These are phyloP conservation scores for Dactylis glomerata DNA, from an alignment of 176 grass and related monocot species.

Conservation along the genomic window DNA sequence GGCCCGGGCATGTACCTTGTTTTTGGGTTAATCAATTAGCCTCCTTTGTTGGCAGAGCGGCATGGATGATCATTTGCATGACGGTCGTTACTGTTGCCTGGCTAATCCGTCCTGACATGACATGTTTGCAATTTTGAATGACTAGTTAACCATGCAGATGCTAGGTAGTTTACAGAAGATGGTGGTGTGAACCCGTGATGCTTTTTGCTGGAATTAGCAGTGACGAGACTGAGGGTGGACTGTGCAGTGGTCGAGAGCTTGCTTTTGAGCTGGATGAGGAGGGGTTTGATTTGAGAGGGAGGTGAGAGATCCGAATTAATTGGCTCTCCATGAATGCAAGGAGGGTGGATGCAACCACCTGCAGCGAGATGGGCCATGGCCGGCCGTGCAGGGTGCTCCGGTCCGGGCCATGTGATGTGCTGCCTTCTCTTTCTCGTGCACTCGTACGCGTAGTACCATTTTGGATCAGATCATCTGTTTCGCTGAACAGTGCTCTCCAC, in stretches of 20 bases:
- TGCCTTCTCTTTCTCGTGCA: neutral
- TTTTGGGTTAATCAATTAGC: neutral
- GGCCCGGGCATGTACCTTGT: neutral
- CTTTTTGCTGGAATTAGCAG: neutral
- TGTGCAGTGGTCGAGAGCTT: neutral
- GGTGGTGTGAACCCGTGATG: neutral
- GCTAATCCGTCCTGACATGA: neutral
- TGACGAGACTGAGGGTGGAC: neutral
- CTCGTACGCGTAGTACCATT: neutral
- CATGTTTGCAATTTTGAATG: neutral
- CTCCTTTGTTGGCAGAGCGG: neutral
- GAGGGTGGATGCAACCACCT: neutral
- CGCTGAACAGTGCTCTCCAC: neutral
- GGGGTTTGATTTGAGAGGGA: neutral
- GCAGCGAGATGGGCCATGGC: neutral
- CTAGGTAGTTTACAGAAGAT: neutral
- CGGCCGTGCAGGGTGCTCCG: neutral
- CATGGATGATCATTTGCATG: neutral
- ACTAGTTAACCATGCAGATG: neutral
- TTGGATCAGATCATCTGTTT: neutral
- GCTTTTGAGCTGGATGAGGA: slow-evolving; percentile 22
- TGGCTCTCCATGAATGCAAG: slow-evolving; percentile 35
- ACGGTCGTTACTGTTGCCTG: slow-evolving; percentile 1
- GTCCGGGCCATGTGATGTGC: slow-evolving; percentile 30
- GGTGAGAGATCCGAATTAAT: slow-evolving; percentile 12